These are phyloP conservation scores for Aschersonia sp. DNA, from an alignment of 2,329 filamentous ascomycete genomes.

Conservation along the genomic window DNA sequence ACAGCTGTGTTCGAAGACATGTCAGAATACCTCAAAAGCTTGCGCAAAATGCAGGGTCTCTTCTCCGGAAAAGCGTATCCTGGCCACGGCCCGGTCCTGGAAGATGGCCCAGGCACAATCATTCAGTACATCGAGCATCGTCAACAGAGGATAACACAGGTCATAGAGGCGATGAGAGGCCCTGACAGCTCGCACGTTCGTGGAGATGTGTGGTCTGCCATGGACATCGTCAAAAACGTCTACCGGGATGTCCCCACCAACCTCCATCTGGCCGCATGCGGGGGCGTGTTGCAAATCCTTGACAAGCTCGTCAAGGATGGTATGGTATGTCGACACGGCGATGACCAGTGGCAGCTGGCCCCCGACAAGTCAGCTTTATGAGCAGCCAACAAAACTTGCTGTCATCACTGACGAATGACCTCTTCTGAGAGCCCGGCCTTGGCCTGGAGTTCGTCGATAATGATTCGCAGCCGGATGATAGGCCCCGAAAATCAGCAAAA, in stretches of 20 bases:
- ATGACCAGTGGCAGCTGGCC: slow-evolving; percentile 15
- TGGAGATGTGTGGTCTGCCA: slow-evolving; percentile 43
- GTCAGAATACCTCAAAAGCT: slow-evolving; percentile 48
- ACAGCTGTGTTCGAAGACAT: slow-evolving; percentile 78
- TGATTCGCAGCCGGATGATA: too few relatives aligned
- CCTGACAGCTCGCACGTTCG: slow-evolving; percentile 13
- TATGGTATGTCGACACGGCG: slow-evolving; percentile 33
- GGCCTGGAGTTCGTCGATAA: too few relatives aligned
- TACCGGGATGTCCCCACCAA: slow-evolving; percentile 67
- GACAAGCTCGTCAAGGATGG: slow-evolving; percentile 65
- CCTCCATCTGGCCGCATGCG: slow-evolving; percentile 61
- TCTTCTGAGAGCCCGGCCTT: too few relatives aligned
- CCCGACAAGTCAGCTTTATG: slow-evolving; percentile 10
- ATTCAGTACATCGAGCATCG: slow-evolving; percentile 74
- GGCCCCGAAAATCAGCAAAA: too few relatives aligned
- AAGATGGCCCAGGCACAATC: slow-evolving; percentile 58
- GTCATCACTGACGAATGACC: too few relatives aligned
- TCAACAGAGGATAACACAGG: slow-evolving; percentile 63
- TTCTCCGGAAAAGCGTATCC: slow-evolving; percentile 66
- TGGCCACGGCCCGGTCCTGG: slow-evolving; percentile 70
- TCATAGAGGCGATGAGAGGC: slow-evolving; percentile 47
- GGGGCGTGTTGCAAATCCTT: slow-evolving; percentile 65
- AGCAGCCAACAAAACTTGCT: too few relatives aligned
- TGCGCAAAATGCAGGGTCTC: slow-evolving; percentile 52
- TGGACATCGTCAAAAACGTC: slow-evolving; percentile 78